Evolutionary conservation across 495 filamentous ascomycete genomes (phyloP).

Genomic region (Hyaloscypha bicolor): DNA sequence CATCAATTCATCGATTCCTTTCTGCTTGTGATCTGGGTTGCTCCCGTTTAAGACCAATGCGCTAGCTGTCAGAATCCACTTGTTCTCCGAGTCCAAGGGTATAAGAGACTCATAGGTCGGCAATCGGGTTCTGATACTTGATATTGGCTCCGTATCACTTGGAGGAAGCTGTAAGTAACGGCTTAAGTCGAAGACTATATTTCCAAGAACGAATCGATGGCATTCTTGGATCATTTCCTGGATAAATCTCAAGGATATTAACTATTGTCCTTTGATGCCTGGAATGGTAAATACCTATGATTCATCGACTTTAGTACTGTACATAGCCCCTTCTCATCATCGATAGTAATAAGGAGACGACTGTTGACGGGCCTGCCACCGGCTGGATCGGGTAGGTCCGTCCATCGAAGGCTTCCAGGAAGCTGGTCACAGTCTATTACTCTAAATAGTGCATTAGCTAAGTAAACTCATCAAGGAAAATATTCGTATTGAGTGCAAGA

Average conservation of each 20-base stretch:
- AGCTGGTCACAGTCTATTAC: conserved; percentile 19
- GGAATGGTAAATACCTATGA: conserved; percentile 15
- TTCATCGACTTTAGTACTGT: conserved; percentile 15
- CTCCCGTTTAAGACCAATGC: conserved; percentile 19
- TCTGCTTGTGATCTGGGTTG: conserved; percentile 22
- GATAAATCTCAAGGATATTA: conserved; percentile 16
- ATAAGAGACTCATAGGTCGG: conserved; percentile 19
- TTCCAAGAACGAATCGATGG: conserved; percentile 26
- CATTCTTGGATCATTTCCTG: conserved; percentile 26
- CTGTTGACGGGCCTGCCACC: conserved; percentile 26
- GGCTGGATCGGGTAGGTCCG: conserved; percentile 28
- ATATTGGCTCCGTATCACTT: neutral
- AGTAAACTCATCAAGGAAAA: neutral
- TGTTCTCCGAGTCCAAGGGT: conserved; percentile 29
- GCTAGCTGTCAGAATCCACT: conserved; percentile 31
- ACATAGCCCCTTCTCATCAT: conserved; percentile 24
- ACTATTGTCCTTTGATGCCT: neutral
- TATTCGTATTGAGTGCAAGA: neutral
- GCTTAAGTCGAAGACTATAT: conserved; percentile 26
- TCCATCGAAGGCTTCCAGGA: conserved; percentile 28
- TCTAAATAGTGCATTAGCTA: conserved; percentile 5
- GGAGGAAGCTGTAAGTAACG: conserved; percentile 18
- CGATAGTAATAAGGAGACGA: conserved; percentile 22
- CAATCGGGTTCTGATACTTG: conserved; percentile 13
- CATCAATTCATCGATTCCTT: conserved; percentile 27